Evolutionary conservation across 345 rosid species (phyloP).

Genomic region (Populus deltoides): DNA sequence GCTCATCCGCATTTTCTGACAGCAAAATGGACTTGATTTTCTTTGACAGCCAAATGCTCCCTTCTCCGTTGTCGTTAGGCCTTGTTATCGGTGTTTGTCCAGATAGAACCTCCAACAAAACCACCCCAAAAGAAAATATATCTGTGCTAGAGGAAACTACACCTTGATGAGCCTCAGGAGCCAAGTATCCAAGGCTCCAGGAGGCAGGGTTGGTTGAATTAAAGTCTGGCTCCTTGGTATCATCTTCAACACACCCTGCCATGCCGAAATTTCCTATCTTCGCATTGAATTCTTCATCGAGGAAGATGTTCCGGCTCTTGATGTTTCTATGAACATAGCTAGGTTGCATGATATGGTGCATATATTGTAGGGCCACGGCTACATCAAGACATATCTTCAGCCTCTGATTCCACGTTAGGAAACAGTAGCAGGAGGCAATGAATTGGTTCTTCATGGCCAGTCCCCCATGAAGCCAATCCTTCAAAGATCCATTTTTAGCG

Average conservation of each 20-base stretch:
- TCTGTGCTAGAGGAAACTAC: conserved; percentile 53
- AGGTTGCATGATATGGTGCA: conserved; percentile 78
- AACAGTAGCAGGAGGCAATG: conserved; percentile 85
- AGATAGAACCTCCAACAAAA: conserved; percentile 64
- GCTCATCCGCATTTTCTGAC: conserved; percentile 48
- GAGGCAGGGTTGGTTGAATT: conserved; percentile 31
- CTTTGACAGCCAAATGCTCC: conserved; percentile 38
- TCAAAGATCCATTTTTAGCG: conserved; percentile 78
- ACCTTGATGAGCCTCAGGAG: conserved; percentile 60
- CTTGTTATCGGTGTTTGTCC: conserved; percentile 57
- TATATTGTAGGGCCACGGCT: conserved; percentile 76
- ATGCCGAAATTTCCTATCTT: conserved; percentile 77
- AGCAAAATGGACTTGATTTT: conserved; percentile 38
- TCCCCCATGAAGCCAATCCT: conserved; percentile 92
- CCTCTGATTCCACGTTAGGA: conserved; percentile 88
- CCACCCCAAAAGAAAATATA: conserved; percentile 66
- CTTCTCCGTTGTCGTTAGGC: conserved; percentile 37
- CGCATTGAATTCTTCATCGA: conserved; percentile 86
- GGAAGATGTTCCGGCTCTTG: conserved; percentile 69
- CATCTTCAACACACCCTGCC: conserved; percentile 49
- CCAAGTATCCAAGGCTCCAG: conserved; percentile 43
- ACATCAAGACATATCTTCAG: conserved; percentile 78
- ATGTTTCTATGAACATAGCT: conserved; percentile 68
- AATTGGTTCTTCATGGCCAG: conserved; percentile 89
- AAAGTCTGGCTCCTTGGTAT: conserved; percentile 22